Evolutionary conservation across 768 basidiomycete genomes (phyloP), one percentile per base, ranked within the genome.

Genomic region (Tremella yokohamensis): DNA sequence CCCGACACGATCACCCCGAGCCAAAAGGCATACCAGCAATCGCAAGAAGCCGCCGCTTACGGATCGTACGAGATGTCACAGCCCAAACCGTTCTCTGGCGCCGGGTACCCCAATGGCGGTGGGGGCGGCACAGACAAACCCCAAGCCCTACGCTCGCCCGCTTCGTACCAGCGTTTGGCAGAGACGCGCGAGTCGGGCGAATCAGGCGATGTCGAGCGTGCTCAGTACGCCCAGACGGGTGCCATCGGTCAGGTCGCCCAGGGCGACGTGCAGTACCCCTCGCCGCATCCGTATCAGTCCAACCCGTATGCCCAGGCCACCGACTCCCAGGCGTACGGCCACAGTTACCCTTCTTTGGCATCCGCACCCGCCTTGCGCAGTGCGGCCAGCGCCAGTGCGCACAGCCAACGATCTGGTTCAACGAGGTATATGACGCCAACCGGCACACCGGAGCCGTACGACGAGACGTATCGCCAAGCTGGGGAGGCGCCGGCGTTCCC

Each of bases 271-370:
- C 42, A 45, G 15, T 18, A 18, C n/a, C 42, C 42, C 22, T 45
- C 42, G n/a, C 42, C 42, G 22, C 42, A 45, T 16, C 42, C 42
- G 15, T 45, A 18, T 16, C 29, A 34, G 11, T n/a, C 42, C 4
- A 18, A 18, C 8, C 42, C 42, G 22, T 22, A 45, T 8, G 22
- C n/a, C 15, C 42, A 45, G 42, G 15, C n/a, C 22, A 6, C n/a
- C 22, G n/a, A 45, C n/a, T 16, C 42, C 15, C 42, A 45, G n/a
- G 42, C n/a, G n/a, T 45, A 45, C 42, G 42, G 42, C n/a, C n/a
- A 45, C 22, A 45, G 42, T 16, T 45, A 45, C 22, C 29, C 29
- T 34, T 34, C 29, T 4, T 11, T 34, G 6, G 29, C 29, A 11
- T 34, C 29, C 29, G 29, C 6, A 4, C 29, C 29, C 6, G 6